Evolutionary conservation across 306 rosid species (phyloP), one percentile per base, ranked within the genome.

Genomic region (Vachellia collinsii): DNA sequence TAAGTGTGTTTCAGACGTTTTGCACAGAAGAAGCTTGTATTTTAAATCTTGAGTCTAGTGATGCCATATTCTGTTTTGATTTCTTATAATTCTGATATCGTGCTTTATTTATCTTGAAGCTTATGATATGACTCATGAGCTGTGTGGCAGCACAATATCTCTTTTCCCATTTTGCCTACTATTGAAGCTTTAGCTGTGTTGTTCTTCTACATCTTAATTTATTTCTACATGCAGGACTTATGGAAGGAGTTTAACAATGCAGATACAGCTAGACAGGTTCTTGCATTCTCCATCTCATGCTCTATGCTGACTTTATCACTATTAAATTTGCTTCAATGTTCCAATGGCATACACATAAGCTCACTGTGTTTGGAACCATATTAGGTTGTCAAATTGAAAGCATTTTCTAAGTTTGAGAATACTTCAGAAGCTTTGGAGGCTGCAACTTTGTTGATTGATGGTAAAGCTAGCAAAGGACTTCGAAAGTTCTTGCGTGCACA

Each of bases 341-440:
- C 14, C 43, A 13, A 37, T 66, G 36, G 39, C 6, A 3, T 56
- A 22, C 71, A 22, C 11, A 20, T 8, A 77, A 75, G 23, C 82
- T 85, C 46, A 80, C 65, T 4, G 11, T 11, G 12, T 36, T 10
- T 74, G 19, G 34, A 53, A 39, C 22, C 19, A 51, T 71, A 16
- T 48, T 72, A 95, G 99, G 89, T 91, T 56, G 94, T 93, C 65
- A 88, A 90, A 82, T 82, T 95, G 89, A 89, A 93, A 85, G 98
- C 98, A 16, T 95, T 95, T 82, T 91, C 94, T 39, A 93, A 93
- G 82, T 95, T 93, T 66, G 98, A 90, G 46, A 93, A 93, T 78
- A 95, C 92, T 23, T 78, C 98, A 39, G 99, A 93, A 71, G 98
- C 98, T 77, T 67, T 90, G 80, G 97, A 95, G 77, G 94, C 97